These are phyloP conservation scores for Harrya chromipes DNA, from an alignment of 768 basidiomycete genomes.

Conservation along the genomic window DNA sequence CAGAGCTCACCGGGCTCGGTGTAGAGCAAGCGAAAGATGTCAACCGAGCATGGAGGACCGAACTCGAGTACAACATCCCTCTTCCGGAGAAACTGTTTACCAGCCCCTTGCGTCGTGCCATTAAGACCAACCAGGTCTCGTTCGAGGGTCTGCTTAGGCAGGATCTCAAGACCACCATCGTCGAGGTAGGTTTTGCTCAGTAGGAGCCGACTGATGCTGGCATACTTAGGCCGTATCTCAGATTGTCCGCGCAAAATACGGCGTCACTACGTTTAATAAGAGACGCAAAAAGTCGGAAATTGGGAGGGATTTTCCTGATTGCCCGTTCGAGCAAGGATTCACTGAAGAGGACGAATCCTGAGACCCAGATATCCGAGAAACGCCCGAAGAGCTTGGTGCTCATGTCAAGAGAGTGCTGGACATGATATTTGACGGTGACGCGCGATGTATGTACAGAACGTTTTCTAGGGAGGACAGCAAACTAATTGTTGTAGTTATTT, in stretches of 20 bases:
- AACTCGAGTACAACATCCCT: conserved; percentile 41
- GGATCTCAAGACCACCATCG: conserved; percentile 37
- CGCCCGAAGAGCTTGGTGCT: conserved; percentile 39
- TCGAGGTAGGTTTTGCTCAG: conserved; percentile 46
- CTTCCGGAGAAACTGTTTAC: conserved; percentile 55
- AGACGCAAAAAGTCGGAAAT: conserved; percentile 54
- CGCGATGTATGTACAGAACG: conserved; percentile 42
- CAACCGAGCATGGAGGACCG: conserved; percentile 45
- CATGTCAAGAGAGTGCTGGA: conserved; percentile 55
- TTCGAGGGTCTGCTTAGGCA: conserved; percentile 43
- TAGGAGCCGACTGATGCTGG: background rate
- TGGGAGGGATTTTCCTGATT: conserved; percentile 42
- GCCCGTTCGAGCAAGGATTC: conserved; percentile 54
- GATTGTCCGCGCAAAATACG: conserved; percentile 66
- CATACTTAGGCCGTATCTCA: conserved; percentile 22
- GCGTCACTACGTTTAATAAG: conserved; percentile 70
- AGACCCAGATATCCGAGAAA: conserved; percentile 54
- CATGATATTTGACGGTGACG: conserved; percentile 47
- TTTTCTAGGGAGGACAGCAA: background rate
- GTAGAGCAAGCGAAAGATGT: conserved; percentile 50
- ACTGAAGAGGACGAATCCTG: conserved; percentile 64
- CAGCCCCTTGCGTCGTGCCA: conserved; percentile 61
- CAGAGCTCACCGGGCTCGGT: conserved; percentile 58
- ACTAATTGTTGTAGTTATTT: conserved; percentile 45
- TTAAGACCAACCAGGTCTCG: conserved; percentile 53